Conservation (phyloP, 139 green algal species). For the Tetraselmis chui region DNA sequence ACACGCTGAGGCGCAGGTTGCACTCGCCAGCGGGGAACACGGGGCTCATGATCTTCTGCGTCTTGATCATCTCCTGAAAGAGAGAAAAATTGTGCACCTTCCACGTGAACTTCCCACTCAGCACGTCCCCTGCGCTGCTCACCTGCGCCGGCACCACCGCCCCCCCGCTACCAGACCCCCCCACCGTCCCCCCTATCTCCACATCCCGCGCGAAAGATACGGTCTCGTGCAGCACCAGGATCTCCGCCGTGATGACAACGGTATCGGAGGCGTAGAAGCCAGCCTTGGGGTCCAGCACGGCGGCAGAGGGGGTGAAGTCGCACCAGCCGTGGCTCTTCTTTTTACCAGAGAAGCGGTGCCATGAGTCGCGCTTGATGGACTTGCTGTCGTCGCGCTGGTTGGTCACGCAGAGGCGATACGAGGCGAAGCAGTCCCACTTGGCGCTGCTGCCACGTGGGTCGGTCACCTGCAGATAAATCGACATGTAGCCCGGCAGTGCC, state of each 20-base stretch:
- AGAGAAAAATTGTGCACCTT: slow-evolving; percentile 56
- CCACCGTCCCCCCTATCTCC: slow-evolving; percentile 9
- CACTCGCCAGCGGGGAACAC: slow-evolving; percentile 61
- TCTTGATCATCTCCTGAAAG: slow-evolving; percentile 66
- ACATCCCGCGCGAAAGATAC: slow-evolving; percentile 31
- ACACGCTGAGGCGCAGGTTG: slow-evolving; percentile 55
- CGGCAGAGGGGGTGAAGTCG: slow-evolving; percentile 46
- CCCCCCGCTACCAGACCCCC: slow-evolving; percentile 9
- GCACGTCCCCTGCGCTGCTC: slow-evolving; percentile 27
- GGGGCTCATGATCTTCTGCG: slow-evolving; percentile 72
- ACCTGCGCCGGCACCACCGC: background rate
- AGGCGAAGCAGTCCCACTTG: slow-evolving; percentile 59
- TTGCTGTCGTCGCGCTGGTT: slow-evolving; percentile 36
- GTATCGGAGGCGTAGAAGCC: slow-evolving; percentile 44
- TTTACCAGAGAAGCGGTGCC: slow-evolving; percentile 52
- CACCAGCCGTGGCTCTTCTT: slow-evolving; percentile 71
- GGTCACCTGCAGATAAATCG: slow-evolving; percentile 43
- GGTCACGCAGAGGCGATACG: slow-evolving; percentile 42
- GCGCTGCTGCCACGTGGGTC: slow-evolving; percentile 19
- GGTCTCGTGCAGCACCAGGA: slow-evolving; percentile 50
- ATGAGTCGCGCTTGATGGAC: slow-evolving; percentile 43
- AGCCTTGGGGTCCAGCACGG: slow-evolving; percentile 30
- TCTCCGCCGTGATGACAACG: slow-evolving; percentile 53
- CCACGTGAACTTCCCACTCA: slow-evolving; percentile 54
- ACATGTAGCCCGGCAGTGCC: slow-evolving; percentile 49